Evolutionary conservation across 192 early-diverging fungal genomes (phyloP), one percentile per base, ranked within the genome.

Genomic region (Oehlia diaphana): DNA sequence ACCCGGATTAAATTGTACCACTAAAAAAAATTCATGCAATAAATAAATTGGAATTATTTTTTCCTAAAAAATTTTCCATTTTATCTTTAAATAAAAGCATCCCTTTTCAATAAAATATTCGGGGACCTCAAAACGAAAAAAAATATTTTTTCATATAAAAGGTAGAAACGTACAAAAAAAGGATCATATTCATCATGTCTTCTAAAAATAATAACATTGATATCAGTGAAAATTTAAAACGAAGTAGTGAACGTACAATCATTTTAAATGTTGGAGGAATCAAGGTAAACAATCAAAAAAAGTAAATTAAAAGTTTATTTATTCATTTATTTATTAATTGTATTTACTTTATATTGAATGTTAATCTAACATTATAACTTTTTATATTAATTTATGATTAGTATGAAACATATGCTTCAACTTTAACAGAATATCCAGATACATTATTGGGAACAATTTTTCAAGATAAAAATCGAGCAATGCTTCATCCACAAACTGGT

Each of bases 181-280:
- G 53, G 53, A 58, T 58, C 53, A 58, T 58, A 19, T 58, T 58
- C 16, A 58, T 58, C 53, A 58, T 58, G 53, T 21, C 53, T 58
- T 21, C 53, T 58, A 16, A 5, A 58, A 58, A 58, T 16, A 58
- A 58, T 2, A 31, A 31, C 31, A 58, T 58, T 58, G 16, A 58
- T 58, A 58, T 58, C 53, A 58, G 16, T 58, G 53, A 58, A 58
- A 58, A 58, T 58, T 19, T 58, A 58, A 58, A 58, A 58, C 53
- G 53, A 58, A 58, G 53, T 21, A 6, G 1, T 58, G 53, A 58
- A 58, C 50, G 14, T 53, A 58, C 53, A 58, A 74, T 74, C n/a
- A 61, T 74, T 33, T 53, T 74, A 58, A 74, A 50, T 74, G 47
- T 74, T 58, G 72, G 72, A 74, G 72, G 72, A 74, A 26, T 74